Conservation (phyloP, 1,139 yeast genomes). For the Williopsis jadinii region DNA sequence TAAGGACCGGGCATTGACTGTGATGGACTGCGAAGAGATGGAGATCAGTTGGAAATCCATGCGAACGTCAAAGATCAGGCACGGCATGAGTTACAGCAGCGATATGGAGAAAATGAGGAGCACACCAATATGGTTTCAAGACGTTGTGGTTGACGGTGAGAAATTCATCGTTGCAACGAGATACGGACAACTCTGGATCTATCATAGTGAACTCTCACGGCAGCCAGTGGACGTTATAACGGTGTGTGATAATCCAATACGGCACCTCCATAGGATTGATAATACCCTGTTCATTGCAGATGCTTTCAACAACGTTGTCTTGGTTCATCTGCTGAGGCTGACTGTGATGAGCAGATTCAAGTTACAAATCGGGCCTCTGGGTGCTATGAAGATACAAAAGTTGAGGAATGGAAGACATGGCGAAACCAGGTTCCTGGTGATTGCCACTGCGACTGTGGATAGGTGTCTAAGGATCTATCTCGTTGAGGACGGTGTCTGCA, state of each 20-base stretch:
- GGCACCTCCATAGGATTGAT: constrained; percentile 6
- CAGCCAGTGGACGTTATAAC: constrained; percentile 18
- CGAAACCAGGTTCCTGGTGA: constrained; percentile 3
- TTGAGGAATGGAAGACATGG: constrained; percentile 2
- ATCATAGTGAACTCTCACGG: constrained; percentile 13
- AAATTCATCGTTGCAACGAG: constrained; percentile 16
- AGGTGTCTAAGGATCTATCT: constrained; percentile 10
- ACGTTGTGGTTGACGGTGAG: constrained; percentile 11
- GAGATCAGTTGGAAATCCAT: constrained; percentile 19
- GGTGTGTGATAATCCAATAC: constrained; percentile 18
- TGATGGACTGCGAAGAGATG: constrained; percentile 16
- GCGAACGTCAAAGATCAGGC: no score
- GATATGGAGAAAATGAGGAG: no score
- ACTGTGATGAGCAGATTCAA: constrained; percentile 8
- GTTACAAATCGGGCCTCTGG: constrained; percentile 18
- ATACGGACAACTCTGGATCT: constrained; percentile 17
- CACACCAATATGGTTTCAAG: constrained; percentile 18
- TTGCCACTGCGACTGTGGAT: constrained; percentile 12
- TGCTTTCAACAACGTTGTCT: constrained; percentile 15
- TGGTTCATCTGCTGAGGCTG: constrained; percentile 9
- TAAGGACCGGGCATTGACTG: constrained; percentile 16
- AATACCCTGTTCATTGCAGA: constrained; percentile 12
- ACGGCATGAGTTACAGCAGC: no score
- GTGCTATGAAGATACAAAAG: constrained; percentile 7
- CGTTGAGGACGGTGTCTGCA: constrained; percentile 9